Evolutionary conservation across 2,329 filamentous ascomycete genomes (phyloP), one percentile per base, ranked within the genome.

Genomic region (Xylaria digitata): DNA sequence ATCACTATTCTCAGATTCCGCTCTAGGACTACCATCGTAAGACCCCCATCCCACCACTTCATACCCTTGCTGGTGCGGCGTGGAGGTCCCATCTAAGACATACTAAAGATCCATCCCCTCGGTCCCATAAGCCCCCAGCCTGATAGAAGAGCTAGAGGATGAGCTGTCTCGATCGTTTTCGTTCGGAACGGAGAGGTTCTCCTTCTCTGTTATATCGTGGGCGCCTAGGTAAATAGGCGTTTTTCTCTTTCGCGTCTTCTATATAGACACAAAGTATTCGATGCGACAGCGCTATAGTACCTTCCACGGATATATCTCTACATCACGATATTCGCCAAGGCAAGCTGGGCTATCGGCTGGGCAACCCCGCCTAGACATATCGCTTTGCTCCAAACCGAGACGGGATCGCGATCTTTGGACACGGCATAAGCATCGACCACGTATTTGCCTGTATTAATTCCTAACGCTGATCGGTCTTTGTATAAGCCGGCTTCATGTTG

Each of bases 11-110:
- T 62, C 42, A 58, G 52, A 54, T 32, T 57, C 45, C 62, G 40
- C 48, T 63, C 62, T 63, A 43, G 58, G 61, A 71, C 64, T 66
- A 59, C 59, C 68, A 70, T 74, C 67, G 67, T 70, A 58, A 72
- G 63, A 70, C 48, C 63, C 62, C 64, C 61, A 71, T 70, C 56
- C 57, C 57, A 63, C 43, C 67, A 34, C 53, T 61, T 40, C 40
- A 34, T 15, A 53, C 19, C 56, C 55, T 63, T 50, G 61, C 37
- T 56, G 23, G 43, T 15, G 53, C 45, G 21, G 21, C 52, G 53
- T 57, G 62, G 62, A 34, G 42, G 52, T 53, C 52, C 59, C 53
- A 45, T 62, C 48, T 68, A 59, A 58, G 63, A 58, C 53, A 56
- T 53, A 61, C 45, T 56, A 61, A 48, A 55, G 53, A 66, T 59